Conservation (phyloP, 305 asterid genomes). For the Fraxinus sp. region DNA sequence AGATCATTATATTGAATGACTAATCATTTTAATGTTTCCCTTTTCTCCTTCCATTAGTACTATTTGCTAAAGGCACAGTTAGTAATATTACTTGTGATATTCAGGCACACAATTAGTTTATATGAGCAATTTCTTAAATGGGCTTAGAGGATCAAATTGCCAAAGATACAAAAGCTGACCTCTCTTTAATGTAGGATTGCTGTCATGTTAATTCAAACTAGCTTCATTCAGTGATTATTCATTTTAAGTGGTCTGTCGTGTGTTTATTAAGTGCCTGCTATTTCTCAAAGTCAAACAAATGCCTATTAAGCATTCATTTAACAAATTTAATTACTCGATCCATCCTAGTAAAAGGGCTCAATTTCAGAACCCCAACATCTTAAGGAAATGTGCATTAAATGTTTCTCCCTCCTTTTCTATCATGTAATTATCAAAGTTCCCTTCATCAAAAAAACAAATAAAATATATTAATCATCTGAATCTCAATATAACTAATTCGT, state of each 20-base stretch:
- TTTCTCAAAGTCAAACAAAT: neutral
- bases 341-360: neutral
- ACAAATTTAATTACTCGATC: neutral
- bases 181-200: neutral
- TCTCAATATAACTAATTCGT: neutral
- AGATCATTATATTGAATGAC: neutral
- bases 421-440: neutral
- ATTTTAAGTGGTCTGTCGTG: neutral
- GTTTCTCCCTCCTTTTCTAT: neutral
- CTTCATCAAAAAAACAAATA: neutral
- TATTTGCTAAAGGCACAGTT: neutral
- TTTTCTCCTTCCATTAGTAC: neutral
- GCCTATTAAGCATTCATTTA: neutral
- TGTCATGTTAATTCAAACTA: neutral
- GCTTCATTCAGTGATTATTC: neutral
- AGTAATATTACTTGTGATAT: neutral
- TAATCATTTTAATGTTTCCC: neutral
- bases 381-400: neutral
- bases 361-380: neutral
- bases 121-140: neutral
- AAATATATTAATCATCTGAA: neutral
- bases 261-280: neutral
- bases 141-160: neutral
- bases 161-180: neutral
- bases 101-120: neutral